Base-by-base conservation (phyloP, 768 basidiomycete species). In the Daedaleopsis nitida region DNA sequence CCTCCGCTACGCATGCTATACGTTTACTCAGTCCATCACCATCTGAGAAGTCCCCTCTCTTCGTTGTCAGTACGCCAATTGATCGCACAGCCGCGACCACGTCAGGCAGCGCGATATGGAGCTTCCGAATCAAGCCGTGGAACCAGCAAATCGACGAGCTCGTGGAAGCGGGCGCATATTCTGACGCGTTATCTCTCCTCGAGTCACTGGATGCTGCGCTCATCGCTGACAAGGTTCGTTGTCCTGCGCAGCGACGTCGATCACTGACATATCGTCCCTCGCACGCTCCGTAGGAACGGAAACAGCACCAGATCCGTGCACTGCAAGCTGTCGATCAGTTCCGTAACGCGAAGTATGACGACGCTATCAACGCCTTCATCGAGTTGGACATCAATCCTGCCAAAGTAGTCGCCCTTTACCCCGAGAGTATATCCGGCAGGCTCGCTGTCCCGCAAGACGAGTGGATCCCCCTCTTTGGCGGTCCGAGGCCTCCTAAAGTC, bases 331-430 rank as follows among this genome's bases (percentile, higher is more conserved):
- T 97, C 0, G 79, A 89, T 0, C 83, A 89, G 60, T 96, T 96
- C 74, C 81, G 83, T 4, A 75, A 79, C 9, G 83, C 81, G 9
- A 81, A 86, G 59, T 96, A 85, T 68, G 88, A 91, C 62, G 75
- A 78, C 1, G 95, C 96, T 1, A 89, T 98, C 58, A 88, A 97
- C 69, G 84, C 87, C 0, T 95, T 98, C 72, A 83, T 95, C 51
- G 85, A 89, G 44, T 86, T 96, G 44, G 89, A 98, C 65, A 79
- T 95, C 66, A 96, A 96, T 68, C 97, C 97, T 0, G 93, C 96
- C 0, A 94, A 95, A 69, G 92, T 99, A 3, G 82, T 98, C 21
- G 89, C 95, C 1, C 77, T 98, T 7, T 99, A 93, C 73, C 91
- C 93, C 0, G 86, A 90, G 38, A 79, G 80, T 13, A 83, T 98